Conservation (phyloP, 371 early-diverging fungal genomes). For the Chytridium lagenaria region DNA sequence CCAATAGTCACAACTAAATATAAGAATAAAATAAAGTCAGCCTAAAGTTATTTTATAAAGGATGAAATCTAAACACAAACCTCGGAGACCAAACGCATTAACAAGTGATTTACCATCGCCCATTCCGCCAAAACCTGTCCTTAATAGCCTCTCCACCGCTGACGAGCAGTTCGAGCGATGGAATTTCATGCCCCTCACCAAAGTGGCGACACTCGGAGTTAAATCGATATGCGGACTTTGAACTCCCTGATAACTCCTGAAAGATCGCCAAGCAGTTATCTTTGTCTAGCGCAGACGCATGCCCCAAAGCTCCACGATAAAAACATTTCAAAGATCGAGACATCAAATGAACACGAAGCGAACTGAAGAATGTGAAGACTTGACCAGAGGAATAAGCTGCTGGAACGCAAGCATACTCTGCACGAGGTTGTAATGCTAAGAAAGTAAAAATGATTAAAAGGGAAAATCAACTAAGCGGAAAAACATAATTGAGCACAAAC, state of each 20-base stretch:
- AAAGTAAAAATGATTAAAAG: not conserved
- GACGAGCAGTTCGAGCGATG: conserved; percentile 21
- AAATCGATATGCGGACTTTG: conserved; percentile 21
- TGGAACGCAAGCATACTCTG: conserved; percentile 12
- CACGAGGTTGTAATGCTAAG: not conserved
- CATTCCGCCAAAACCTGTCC: conserved; percentile 24
- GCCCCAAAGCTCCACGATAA: conserved; percentile 19
- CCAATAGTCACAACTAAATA: conserved; percentile 18
- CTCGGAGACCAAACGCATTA: conserved; percentile 28
- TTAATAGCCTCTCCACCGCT: conserved; percentile 35
- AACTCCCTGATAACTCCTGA: conserved; percentile 9
- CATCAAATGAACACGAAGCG: conserved; percentile 35
- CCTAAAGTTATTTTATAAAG: not conserved
- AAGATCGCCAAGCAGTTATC: conserved; percentile 14
- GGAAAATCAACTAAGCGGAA: not conserved
- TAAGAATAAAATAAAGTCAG: not conserved
- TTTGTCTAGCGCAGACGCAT: conserved; percentile 7
- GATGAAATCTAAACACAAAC: not conserved
- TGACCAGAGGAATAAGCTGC: not conserved
- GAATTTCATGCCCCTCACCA: conserved; percentile 17
- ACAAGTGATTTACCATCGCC: not conserved
- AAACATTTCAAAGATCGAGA: conserved; percentile 35
- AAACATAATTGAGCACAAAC: not conserved
- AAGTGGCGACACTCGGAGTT: conserved; percentile 25
- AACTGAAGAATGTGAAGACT: conserved; percentile 24